Evolutionary conservation across 306 rosid genomes (phyloP), one percentile per base, ranked within the genome.

Genomic region (Purshia tridentata): DNA sequence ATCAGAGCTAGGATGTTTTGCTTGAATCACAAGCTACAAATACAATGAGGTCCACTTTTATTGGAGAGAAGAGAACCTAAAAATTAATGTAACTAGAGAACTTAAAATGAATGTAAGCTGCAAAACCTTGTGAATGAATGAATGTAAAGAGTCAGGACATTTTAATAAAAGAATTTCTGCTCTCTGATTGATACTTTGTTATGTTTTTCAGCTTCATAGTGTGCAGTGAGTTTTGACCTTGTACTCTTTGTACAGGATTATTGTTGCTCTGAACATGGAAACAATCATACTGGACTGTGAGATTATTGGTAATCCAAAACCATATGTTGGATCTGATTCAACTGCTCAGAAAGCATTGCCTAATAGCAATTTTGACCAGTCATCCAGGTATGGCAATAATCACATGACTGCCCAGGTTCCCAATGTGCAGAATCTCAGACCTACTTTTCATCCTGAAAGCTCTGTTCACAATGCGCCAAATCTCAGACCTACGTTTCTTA

Each of bases 191-290:
- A 7, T 14, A 6, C 58, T 12, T 20, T 16, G 13, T 44, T 18
- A 39, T 23, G 6, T 41, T 1, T 29, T 46, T 1, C 55, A 55
- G 12, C 39, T 44, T 56, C 4, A 0, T 74, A 58, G 63, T 52
- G 22, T 5, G 55, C 45, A 49, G 60, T 29, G 49, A 60, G 39
- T 66, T 52, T 42, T 72, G 61, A 80, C 48, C 11, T 76, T 45
- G 54, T 48, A n/a, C 53, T 55, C 44, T 18, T 60, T 59, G 50
- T 72, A 52, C 92, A 94, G 98, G 90, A 72, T 94, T 75, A 82
- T 94, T 81, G 81, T 94, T 51, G 89, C 87, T 73, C 92, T 94
- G 73, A 83, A 85, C 88, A 81, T 94, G 91, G 93, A 94, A 87
- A 88, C 90, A 72, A 91, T 94, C 66, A 80, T 91, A 47, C 84